Evolutionary conservation across 1,284 basidiomycete species (phyloP), one percentile per base, ranked within the genome.

Genomic region (Vanrija humicola): DNA sequence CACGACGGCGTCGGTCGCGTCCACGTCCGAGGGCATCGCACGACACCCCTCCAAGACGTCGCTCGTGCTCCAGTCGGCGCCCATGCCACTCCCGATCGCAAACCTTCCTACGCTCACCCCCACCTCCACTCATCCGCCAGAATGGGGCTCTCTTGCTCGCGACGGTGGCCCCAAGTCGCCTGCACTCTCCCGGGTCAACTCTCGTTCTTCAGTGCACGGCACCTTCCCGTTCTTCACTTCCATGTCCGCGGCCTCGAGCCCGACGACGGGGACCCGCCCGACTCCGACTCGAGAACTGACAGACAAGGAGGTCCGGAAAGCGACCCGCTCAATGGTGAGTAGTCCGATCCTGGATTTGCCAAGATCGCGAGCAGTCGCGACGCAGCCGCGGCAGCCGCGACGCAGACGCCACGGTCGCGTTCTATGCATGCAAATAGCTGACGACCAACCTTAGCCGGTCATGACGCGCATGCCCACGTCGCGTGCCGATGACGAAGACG

Each of bases 11-110:
- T 34, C 34, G 34, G 9, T 34, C 34, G 14, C 12, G 12, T 34
- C 34, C 12, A 15, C 34, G 14, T 34, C 34, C 5, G 34, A 34
- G 5, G 14, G 34, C 9, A 8, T 34, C 12, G 9, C 34, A 14
- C 34, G 34, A 5, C 34, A 34, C 34, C 12, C 34, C 3, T 34
- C 34, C n/a, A 48, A 55, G 39, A 25, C 55, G 23, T 43, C 54
- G 3, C 44, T 49, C 0, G 54, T 75, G n/a, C 67, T 76, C n/a
- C 66, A 67, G 14, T 66, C 66, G 6, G 70, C 75, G 5, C 75
- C 75, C 3, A 72, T 75, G 65, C 75, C 75, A 6, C 72, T 64
- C 21, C 75, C 74, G 1, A 77, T 77, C 52, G 71, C 73, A 44
- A 72, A 74, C 50, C 61, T 76, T 18, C 75, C 75, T 1, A 71